Percentiles rank a stretch among this genome's conserved stretches.
These are phyloP conservation scores for Sporothrix schenckii DNA, from an alignment of 2,329 filamentous ascomycete genomes.

Conservation along the genomic window DNA sequence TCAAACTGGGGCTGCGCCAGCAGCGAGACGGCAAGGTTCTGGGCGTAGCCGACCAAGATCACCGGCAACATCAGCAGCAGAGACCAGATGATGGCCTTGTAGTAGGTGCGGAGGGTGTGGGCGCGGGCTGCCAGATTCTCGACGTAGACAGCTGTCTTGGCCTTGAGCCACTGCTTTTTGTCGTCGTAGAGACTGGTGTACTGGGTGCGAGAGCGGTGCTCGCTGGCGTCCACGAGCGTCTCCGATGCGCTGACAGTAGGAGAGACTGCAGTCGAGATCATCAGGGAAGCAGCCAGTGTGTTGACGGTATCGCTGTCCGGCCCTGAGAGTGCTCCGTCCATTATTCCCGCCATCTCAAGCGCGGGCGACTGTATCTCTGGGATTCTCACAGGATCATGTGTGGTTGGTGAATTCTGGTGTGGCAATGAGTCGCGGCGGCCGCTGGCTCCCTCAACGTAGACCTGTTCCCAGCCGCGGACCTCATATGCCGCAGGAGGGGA, in stretches of 20 bases:
- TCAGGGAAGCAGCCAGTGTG: background rate
- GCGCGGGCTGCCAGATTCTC: background rate
- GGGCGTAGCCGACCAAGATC: slow-evolving; percentile 38
- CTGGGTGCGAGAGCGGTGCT: background rate
- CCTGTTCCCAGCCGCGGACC: slow-evolving; percentile 24
- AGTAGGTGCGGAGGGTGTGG: slow-evolving; percentile 22
- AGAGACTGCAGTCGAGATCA: background rate
- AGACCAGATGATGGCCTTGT: slow-evolving; percentile 36
- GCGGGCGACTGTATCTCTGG: background rate
- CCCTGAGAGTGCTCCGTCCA: slow-evolving; percentile 13
- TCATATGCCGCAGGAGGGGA: slow-evolving; percentile 14
- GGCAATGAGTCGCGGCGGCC: background rate
- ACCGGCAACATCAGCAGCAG: slow-evolving; percentile 36
- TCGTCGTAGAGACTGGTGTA: background rate
- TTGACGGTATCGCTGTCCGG: background rate
- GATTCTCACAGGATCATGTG: background rate
- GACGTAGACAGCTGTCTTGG: slow-evolving; percentile 6
- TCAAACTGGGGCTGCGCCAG: slow-evolving; percentile 39
- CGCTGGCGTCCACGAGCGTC: background rate
- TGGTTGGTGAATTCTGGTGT: background rate
- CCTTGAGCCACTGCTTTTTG: slow-evolving; percentile 18
- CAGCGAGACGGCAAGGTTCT: slow-evolving; percentile 36
- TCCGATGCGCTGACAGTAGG: background rate
- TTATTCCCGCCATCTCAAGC: background rate
- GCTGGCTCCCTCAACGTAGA: slow-evolving; percentile 18